Conservation (phyloP, 2,329 filamentous ascomycete genomes). For the Botrytis galanthina region DNA sequence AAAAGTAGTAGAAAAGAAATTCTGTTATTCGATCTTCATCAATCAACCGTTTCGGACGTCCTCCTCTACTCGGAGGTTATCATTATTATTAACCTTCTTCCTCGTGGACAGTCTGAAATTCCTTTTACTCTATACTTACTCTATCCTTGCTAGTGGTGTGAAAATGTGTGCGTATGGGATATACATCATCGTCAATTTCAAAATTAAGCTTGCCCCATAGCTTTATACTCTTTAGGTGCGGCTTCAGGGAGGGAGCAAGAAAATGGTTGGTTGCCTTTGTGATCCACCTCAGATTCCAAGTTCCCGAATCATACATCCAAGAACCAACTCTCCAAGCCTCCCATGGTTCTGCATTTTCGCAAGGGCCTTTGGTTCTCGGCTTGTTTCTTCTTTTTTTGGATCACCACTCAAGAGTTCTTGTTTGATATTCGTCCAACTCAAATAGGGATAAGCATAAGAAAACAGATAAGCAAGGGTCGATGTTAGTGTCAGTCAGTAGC, state of each 20-base stretch:
- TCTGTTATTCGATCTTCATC: neutral
- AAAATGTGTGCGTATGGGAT: constrained; percentile 10
- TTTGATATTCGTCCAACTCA: neutral
- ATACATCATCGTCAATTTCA: constrained; percentile 5
- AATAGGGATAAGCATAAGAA: neutral
- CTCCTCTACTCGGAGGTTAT: neutral
- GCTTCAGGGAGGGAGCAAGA: neutral
- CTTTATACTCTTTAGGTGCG: neutral
- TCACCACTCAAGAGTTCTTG: neutral
- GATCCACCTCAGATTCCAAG: neutral
- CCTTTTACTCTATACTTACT: neutral
- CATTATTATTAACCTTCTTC: neutral
- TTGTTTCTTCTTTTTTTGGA: neutral
- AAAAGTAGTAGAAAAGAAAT: neutral
- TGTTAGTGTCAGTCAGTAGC: neutral
- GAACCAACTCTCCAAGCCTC: neutral
- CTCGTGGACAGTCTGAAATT: neutral
- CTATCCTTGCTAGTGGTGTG: neutral
- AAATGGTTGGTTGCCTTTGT: neutral
- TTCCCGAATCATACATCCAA: neutral
- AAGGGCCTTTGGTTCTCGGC: neutral
- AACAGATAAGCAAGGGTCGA: neutral
- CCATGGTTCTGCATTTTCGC: neutral
- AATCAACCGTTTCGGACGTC: neutral
- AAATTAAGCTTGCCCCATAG: neutral